A percentile compares a stretch with the other conserved stretches of the same genome.
Evolutionary conservation across 306 rosid genomes (phyloP).

Genomic region (Datisca glomerata): DNA sequence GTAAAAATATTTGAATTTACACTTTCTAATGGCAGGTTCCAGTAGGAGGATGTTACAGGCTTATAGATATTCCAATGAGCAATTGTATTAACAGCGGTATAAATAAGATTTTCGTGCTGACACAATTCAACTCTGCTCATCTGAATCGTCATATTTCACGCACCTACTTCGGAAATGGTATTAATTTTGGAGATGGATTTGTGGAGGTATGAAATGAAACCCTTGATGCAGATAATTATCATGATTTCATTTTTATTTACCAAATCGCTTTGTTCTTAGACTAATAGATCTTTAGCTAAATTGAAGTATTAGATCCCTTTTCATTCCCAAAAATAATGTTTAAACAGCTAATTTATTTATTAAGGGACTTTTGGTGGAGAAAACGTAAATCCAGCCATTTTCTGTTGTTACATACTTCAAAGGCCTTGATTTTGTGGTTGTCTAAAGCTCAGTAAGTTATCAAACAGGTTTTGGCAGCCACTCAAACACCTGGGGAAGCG

Average conservation of each 20-base stretch:
- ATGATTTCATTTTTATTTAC: too few relatives aligned
- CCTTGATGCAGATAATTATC: not conserved
- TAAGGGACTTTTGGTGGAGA: too few relatives aligned
- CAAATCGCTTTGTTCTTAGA: too few relatives aligned
- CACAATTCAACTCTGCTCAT: slow-evolving; percentile 37
- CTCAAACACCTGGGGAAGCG: slow-evolving; percentile 38
- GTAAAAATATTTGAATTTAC: too few relatives aligned
- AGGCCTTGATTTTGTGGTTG: too few relatives aligned
- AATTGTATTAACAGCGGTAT: slow-evolving; percentile 37
- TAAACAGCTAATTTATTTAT: too few relatives aligned
- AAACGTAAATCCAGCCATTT: too few relatives aligned
- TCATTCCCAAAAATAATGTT: too few relatives aligned
- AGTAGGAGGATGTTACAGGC: slow-evolving; percentile 44
- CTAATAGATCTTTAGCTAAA: too few relatives aligned
- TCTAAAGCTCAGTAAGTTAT: too few relatives aligned
- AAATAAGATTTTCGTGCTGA: slow-evolving; percentile 35
- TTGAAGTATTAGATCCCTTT: too few relatives aligned
- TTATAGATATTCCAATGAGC: slow-evolving; percentile 44
- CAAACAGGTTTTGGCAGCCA: slow-evolving; percentile 34
- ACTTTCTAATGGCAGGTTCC: slow-evolving; percentile 47
- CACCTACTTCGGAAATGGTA: slow-evolving; percentile 35
- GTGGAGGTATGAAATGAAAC: slow-evolving; percentile 29
- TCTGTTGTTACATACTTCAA: too few relatives aligned
- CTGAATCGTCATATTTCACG: slow-evolving; percentile 39
- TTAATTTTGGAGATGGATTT: slow-evolving; percentile 37